Evolutionary conservation across 345 rosid genomes (phyloP).

Genomic region (Punica granatum): DNA sequence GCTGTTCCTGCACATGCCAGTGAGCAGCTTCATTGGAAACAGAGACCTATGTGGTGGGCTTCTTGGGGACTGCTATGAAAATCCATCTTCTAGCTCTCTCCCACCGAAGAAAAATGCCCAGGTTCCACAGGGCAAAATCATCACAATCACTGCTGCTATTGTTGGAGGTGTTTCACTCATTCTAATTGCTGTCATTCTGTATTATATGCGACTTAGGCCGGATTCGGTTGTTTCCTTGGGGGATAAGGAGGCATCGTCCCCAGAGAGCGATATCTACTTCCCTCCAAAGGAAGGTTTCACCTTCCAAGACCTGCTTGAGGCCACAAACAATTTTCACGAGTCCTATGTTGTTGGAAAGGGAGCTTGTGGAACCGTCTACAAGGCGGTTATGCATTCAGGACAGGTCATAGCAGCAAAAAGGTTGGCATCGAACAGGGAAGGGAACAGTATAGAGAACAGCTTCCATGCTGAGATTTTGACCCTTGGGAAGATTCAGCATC

Average conservation of each 20-base stretch:
- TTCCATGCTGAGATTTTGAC: constrained; percentile 87
- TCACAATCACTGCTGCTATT: constrained; percentile 44
- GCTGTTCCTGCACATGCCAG: constrained; percentile 56
- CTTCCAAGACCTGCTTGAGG: constrained; percentile 75
- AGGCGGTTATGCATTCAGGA: constrained; percentile 68
- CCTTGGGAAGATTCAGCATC: constrained; percentile 84
- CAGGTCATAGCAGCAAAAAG: constrained; percentile 70
- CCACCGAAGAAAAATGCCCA: constrained; percentile 15
- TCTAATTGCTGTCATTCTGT: constrained; percentile 50
- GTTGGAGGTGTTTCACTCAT: constrained; percentile 75
- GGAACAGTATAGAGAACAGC: constrained; percentile 73
- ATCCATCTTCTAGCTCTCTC: constrained; percentile 28
- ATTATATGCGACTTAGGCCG: constrained; percentile 48
- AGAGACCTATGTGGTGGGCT: constrained; percentile 76
- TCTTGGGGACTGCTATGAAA: constrained; percentile 36
- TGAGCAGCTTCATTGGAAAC: constrained; percentile 58
- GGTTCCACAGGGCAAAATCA: constrained; percentile 42
- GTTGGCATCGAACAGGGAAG: constrained; percentile 73
- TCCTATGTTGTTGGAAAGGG: constrained; percentile 80
- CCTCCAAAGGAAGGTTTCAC: constrained; percentile 80
- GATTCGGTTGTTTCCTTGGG: constrained; percentile 35
- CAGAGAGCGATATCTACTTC: constrained; percentile 60
- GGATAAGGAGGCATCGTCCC: constrained; percentile 36
- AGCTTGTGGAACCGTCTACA: constrained; percentile 92
- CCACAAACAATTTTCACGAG: constrained; percentile 70